phyloP scores from a whole-genome alignment of 495 filamentous ascomycete genomes.

The Daldinia loculata region DNA sequence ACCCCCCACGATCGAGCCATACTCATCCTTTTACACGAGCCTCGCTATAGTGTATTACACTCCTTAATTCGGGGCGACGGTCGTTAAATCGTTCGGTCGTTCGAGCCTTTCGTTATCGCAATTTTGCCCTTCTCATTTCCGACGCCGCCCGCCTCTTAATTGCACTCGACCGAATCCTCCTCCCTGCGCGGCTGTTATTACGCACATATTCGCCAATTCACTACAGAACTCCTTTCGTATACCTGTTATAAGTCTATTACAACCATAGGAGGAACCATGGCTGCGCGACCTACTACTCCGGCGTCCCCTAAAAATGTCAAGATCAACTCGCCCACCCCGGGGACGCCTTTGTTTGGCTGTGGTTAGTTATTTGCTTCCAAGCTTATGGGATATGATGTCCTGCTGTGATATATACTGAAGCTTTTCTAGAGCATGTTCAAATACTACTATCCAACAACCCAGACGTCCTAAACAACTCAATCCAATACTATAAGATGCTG shows the following conservation, averaged over 20 bases:
- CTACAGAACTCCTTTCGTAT: constrained; percentile 1
- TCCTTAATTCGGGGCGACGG: neutral
- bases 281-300: constrained; percentile 57
- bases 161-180: neutral
- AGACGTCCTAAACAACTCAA: constrained; percentile 58
- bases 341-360: constrained; percentile 63
- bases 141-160: neutral
- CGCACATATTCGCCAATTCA: constrained; percentile 4
- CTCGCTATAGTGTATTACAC: neutral
- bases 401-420: constrained; percentile 32
- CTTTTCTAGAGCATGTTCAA: constrained; percentile 61
- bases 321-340: constrained; percentile 59
- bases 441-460: constrained; percentile 59
- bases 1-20: neutral
- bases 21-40: neutral
- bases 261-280: constrained; percentile 41
- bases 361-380: constrained; percentile 48
- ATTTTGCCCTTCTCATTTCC: neutral
- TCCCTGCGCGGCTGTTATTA: constrained; percentile 1
- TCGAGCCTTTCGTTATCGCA: constrained; percentile 7
- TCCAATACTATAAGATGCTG: constrained; percentile 63
- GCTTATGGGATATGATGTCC: neutral
- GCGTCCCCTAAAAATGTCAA: constrained; percentile 64
- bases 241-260: neutral
- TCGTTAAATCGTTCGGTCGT: neutral